Evolutionary conservation across 1,284 basidiomycete species (phyloP).

Genomic region (Tilletia caries): DNA sequence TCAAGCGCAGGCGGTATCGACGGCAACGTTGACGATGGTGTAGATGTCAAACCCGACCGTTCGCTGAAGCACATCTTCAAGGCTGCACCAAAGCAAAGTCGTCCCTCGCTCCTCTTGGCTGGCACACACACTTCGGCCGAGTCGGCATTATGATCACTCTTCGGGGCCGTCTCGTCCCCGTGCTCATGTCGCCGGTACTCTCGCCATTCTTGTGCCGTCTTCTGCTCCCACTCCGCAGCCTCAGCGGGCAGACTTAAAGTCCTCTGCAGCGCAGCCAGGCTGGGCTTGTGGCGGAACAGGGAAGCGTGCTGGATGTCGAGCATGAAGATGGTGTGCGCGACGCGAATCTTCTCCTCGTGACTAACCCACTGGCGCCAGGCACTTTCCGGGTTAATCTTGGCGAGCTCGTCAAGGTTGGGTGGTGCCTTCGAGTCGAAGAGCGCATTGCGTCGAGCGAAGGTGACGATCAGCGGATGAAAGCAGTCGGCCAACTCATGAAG

Average conservation of each 20-base stretch:
- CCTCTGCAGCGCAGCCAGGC: slow-evolving; percentile 36
- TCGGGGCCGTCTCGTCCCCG: no score
- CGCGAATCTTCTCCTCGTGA: slow-evolving; percentile 42
- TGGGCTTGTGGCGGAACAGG: slow-evolving; percentile 39
- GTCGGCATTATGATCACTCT: not conserved
- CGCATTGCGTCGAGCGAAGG: slow-evolving; percentile 38
- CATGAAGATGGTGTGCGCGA: slow-evolving; percentile 38
- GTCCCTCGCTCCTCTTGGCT: no score
- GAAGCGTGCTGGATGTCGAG: slow-evolving; percentile 38
- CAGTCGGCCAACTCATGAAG: slow-evolving; percentile 44
- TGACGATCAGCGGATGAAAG: slow-evolving; percentile 44
- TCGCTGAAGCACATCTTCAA: not conserved
- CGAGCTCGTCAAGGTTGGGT: not conserved
- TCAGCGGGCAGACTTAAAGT: slow-evolving; percentile 35
- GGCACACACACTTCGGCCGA: not conserved
- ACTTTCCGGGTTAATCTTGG: not conserved
- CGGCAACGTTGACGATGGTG: not conserved
- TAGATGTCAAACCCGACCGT: not conserved
- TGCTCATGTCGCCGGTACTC: not conserved
- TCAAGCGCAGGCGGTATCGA: not conserved
- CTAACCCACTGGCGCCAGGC: slow-evolving; percentile 37
- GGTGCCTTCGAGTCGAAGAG: slow-evolving; percentile 27
- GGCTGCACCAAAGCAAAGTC: not conserved
- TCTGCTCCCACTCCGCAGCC: slow-evolving; percentile 29
- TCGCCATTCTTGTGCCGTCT: not conserved